Conservation (phyloP, 1,139 yeast genomes). For the Kodamaea alishanica region DNA sequence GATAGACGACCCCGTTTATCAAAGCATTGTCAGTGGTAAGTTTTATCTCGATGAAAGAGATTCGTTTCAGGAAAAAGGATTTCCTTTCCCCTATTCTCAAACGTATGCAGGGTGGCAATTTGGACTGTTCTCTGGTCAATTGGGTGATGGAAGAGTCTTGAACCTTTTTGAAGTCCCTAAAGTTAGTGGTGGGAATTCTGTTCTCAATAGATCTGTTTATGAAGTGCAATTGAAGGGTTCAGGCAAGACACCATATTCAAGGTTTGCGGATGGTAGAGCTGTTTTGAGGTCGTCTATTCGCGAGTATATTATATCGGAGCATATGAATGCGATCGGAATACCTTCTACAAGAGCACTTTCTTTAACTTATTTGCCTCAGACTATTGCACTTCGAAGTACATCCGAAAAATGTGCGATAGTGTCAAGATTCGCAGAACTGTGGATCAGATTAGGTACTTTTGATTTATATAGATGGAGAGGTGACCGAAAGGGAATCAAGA, state of each 20-base stretch:
- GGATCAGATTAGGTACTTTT: conserved; percentile 90
- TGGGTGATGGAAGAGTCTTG: conserved; percentile 92
- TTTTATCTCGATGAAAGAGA: conserved; percentile 24
- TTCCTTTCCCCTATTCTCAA: conserved; percentile 80
- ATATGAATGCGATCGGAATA: conserved; percentile 73
- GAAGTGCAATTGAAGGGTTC: conserved; percentile 89
- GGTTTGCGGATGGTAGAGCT: conserved; percentile 97
- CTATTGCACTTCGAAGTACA: conserved; percentile 67
- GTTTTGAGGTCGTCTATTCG: conserved; percentile 82
- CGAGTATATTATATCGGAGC: conserved; percentile 84
- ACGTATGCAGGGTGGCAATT: conserved; percentile 97
- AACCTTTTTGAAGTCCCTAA: conserved; percentile 68
- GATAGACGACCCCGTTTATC: conserved; percentile 42
- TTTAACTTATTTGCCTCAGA: conserved; percentile 65
- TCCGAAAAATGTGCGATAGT: conserved; percentile 86
- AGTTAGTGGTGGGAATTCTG: conserved; percentile 17
- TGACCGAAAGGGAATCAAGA: conserved; percentile 58
- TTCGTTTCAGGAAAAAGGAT: conserved; percentile 30
- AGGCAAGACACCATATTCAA: conserved; percentile 84
- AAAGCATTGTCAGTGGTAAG: conserved; percentile 62
- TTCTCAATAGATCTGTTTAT: conserved; percentile 31
- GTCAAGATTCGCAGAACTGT: conserved; percentile 75
- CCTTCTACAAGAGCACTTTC: conserved; percentile 86
- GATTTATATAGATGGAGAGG: conserved; percentile 76
- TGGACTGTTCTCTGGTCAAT: conserved; percentile 94